Base-by-base conservation (phyloP, 2,329 filamentous ascomycete genomes). In the Diplodia mutila region DNA sequence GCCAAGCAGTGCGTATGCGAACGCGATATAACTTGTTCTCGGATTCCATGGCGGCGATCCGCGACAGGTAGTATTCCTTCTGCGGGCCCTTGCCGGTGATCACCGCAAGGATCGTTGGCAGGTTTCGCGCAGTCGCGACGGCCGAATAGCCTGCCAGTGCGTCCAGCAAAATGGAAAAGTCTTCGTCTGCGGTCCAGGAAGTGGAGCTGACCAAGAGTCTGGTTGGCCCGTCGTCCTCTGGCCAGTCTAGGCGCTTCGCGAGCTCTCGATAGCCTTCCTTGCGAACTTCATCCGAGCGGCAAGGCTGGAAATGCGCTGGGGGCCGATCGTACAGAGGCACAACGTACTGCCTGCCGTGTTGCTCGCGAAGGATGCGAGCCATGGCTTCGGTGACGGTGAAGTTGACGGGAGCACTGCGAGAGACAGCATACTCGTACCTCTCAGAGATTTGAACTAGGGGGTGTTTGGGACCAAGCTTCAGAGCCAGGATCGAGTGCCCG, bases 111-210 rank as follows among this genome's bases (percentile, higher is more conserved):
- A 98, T 83, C 9, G 83, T 80, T 0, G 93, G 93, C 0, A 89
- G 80, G 0, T 82, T 76, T 4, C 76, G 74, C 12, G 80, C 79
- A 0, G 80, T 82, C 11, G 77, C 81, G 11, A 83, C 81, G 12
- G 82, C 80, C 1, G 91, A 91, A 75, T 97, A 97, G 8, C 81
- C 79, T 12, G 92, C 88, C 0, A 99, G 83, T 0, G 93, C 94
- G 61, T 93, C 89, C 4, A 99, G 89, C 2, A 99, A 85, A 4
- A 99, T 80, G 0, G 89, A 90, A 77, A 99, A 98, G 78, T 99
- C 94, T 78, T 99, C 95, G 74, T 99, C 95, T 0, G 93, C 88
- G 0, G 95, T 99, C 95, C 95, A 99, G 12, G 94, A 97, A 0
- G 95, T 99, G 68, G 93, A 95, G 80, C 92, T 97, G 46, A 98